Evolutionary conservation across 371 early-diverging fungal species (phyloP).

Genomic region (Sporodiniella umbellata): DNA sequence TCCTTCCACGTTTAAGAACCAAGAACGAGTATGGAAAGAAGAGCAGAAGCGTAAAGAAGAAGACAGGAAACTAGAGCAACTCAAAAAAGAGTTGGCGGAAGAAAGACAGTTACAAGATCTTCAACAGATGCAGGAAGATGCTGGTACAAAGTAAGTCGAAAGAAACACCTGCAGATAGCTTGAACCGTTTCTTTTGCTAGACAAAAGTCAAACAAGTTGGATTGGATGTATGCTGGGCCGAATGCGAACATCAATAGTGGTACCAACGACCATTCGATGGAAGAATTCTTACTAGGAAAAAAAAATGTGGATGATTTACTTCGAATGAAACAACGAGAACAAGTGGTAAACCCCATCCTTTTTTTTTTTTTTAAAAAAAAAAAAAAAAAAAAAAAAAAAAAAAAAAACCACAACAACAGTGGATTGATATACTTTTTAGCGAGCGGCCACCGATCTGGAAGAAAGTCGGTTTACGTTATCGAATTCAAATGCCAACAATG

Average conservation of each 20-base stretch:
- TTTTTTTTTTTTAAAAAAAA: background rate
- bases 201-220: slow-evolving; percentile 72
- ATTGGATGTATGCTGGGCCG: slow-evolving; percentile 95
- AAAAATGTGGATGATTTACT: slow-evolving; percentile 75
- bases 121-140: slow-evolving; percentile 74
- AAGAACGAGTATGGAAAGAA: slow-evolving; percentile 89
- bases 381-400: background rate
- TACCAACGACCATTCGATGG: slow-evolving; percentile 68
- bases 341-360: slow-evolving; percentile 45
- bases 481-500: slow-evolving; percentile 70
- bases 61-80: slow-evolving; percentile 80
- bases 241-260: slow-evolving; percentile 47
- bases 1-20: slow-evolving; percentile 87
- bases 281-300: slow-evolving; percentile 90
- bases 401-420: too few species aligned
- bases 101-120: slow-evolving; percentile 88
- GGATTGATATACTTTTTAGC: slow-evolving; percentile 4
- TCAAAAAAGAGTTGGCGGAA: slow-evolving; percentile 88
- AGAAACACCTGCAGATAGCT: background rate
- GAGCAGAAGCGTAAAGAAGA: slow-evolving; percentile 86
- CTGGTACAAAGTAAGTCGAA: slow-evolving; percentile 58
- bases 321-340: slow-evolving; percentile 42
- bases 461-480: slow-evolving; percentile 35
- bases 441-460: slow-evolving; percentile 15
- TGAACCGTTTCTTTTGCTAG: slow-evolving; percentile 25